A percentile compares a stretch with the other conserved stretches of the same genome.
Conservation (phyloP, 1,284 basidiomycete species). For the Naganishia liquefaciens region DNA sequence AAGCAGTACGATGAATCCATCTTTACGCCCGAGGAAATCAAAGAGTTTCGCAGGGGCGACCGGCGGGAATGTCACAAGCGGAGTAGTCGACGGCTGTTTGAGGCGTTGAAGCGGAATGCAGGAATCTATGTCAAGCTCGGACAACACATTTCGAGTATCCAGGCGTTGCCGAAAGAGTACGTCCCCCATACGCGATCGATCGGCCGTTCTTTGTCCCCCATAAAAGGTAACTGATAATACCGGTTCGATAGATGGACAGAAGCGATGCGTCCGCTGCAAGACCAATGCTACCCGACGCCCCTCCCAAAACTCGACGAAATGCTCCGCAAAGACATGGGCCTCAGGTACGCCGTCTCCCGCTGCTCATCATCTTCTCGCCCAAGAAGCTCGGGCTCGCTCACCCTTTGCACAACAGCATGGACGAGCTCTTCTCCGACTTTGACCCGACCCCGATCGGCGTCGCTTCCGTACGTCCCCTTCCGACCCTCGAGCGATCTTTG, state of each 20-base stretch:
- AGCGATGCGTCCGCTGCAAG: constrained; percentile 73
- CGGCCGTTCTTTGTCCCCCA: too few species aligned
- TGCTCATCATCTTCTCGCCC: not conserved
- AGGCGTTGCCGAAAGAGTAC: constrained; percentile 78
- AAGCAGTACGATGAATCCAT: constrained; percentile 46
- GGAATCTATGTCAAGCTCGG: constrained; percentile 60
- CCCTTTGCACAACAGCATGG: constrained; percentile 33
- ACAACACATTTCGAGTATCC: constrained; percentile 73
- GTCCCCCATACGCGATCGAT: too few species aligned
- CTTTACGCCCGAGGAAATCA: constrained; percentile 57
- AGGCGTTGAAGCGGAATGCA: constrained; percentile 82
- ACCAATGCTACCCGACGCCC: constrained; percentile 59
- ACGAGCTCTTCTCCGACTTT: constrained; percentile 69
- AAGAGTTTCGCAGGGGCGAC: constrained; percentile 61
- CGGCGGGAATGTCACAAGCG: constrained; percentile 77
- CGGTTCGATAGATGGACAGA: constrained; percentile 51
- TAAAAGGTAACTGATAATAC: constrained; percentile 52
- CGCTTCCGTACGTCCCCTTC: constrained; percentile 59
- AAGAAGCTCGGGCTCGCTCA: not conserved
- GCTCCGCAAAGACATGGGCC: constrained; percentile 46
- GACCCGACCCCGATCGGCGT: constrained; percentile 90
- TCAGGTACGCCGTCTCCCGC: constrained; percentile 31
- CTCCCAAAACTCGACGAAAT: constrained; percentile 49
- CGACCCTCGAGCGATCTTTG: not conserved
- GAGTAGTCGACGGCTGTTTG: constrained; percentile 73